Conservation (phyloP, 805 yeast genomes). For the Metahyphopichia silvanorum region DNA sequence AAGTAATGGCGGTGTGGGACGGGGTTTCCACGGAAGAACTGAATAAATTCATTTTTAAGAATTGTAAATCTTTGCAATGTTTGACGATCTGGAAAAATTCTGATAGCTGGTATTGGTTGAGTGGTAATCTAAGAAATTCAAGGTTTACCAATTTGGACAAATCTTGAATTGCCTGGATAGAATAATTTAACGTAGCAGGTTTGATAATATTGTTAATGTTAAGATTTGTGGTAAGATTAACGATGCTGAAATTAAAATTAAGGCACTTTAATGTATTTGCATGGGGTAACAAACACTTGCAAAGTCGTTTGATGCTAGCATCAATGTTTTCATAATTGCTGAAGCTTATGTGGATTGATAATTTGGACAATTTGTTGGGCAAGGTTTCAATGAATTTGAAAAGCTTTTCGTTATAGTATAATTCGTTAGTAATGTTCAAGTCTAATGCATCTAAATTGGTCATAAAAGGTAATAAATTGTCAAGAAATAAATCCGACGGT, state of each 20-base stretch:
- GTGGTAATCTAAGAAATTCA: constrained; percentile 7
- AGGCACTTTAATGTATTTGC: constrained; percentile 3
- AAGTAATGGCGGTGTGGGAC: constrained; percentile 1
- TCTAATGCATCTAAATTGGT: constrained; percentile 4
- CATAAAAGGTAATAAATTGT: constrained; percentile 5
- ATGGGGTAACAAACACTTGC: constrained; percentile 4
- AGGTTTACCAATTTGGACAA: constrained; percentile 4
- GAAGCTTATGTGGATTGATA: constrained; percentile 6
- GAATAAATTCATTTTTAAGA: constrained; percentile 4
- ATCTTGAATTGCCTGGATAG: not conserved
- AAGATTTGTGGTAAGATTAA: constrained; percentile 1
- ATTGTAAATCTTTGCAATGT: constrained; percentile 2
- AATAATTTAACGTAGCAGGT: constrained; percentile 2
- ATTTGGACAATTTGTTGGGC: constrained; percentile 1
- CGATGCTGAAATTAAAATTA: constrained; percentile 5
- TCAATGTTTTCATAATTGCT: constrained; percentile 6
- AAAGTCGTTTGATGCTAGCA: constrained; percentile 1
- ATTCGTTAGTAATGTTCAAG: constrained; percentile 10
- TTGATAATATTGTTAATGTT: constrained; percentile 2
- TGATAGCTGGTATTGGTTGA: constrained; percentile 6
- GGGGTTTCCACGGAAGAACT: not conserved
- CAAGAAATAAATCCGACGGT: constrained; percentile 6
- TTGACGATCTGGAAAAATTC: constrained; percentile 4
- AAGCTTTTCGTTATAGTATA: constrained; percentile 7
- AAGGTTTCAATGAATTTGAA: constrained; percentile 4